A percentile compares a stretch with the other conserved stretches of the same genome.
phyloP scores from a whole-genome alignment of 768 basidiomycete genomes.

The Gelatoporia subvermispora region DNA sequence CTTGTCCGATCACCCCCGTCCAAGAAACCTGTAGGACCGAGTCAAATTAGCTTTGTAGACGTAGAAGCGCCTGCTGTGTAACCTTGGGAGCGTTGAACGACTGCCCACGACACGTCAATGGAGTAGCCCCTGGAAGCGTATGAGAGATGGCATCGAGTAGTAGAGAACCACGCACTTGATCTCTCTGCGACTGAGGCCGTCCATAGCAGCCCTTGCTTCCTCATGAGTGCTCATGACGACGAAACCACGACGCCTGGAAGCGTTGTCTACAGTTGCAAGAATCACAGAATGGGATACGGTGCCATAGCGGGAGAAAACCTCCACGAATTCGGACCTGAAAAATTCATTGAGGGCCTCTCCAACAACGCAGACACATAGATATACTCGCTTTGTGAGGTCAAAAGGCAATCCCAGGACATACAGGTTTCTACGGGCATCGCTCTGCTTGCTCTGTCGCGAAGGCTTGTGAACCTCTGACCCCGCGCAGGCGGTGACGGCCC shows the following conservation, averaged over 20 bases:
- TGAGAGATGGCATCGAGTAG: conserved; percentile 1
- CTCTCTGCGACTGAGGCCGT: conserved; percentile 58
- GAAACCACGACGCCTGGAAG: conserved; percentile 79
- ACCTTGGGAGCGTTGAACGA: conserved; percentile 85
- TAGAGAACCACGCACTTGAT: conserved; percentile 46
- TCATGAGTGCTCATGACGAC: conserved; percentile 74
- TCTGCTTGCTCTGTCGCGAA: conserved; percentile 28
- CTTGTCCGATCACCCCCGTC: conserved; percentile 77
- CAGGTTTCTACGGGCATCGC: conserved; percentile 63
- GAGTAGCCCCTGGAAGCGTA: conserved; percentile 51
- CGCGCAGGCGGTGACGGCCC: conserved; percentile 19
- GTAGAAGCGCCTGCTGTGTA: neutral
- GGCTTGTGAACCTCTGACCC: conserved; percentile 13
- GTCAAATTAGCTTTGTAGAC: conserved; percentile 3
- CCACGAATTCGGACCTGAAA: conserved; percentile 52
- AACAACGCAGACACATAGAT: neutral
- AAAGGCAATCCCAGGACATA: conserved; percentile 84
- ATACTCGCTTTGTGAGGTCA: conserved; percentile 65
- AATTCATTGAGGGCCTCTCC: no score
- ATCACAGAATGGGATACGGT: conserved; percentile 74
- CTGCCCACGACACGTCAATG: conserved; percentile 83
- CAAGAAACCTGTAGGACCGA: conserved; percentile 55
- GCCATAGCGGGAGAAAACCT: conserved; percentile 61
- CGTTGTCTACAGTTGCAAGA: conserved; percentile 78
- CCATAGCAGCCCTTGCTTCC: conserved; percentile 69